phyloP scores from a whole-genome alignment of 495 filamentous ascomycete species.

The Wilcoxina mikolae region DNA sequence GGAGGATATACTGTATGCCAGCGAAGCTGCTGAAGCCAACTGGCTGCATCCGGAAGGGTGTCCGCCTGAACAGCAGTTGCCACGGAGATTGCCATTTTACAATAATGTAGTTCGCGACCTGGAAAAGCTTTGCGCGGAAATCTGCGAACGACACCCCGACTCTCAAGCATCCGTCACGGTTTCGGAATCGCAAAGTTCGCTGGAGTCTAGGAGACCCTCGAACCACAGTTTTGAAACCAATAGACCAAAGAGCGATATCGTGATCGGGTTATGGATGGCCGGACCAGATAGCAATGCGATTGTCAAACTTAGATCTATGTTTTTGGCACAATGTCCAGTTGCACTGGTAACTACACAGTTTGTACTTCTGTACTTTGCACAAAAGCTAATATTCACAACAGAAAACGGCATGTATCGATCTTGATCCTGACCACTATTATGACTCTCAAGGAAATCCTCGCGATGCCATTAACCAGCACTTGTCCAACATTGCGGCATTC shows the following conservation, averaged over 20 bases:
- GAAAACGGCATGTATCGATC: constrained; percentile 83
- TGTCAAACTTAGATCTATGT: not conserved
- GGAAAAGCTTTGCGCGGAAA: constrained; percentile 57
- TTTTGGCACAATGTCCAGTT: not conserved
- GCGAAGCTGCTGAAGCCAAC: constrained; percentile 59
- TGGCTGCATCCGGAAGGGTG: constrained; percentile 86
- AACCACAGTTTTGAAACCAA: not conserved
- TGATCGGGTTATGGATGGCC: not conserved
- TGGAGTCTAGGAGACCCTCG: not conserved
- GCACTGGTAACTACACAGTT: constrained; percentile 20
- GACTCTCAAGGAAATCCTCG: constrained; percentile 54
- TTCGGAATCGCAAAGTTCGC: constrained; percentile 44
- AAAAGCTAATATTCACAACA: constrained; percentile 31
- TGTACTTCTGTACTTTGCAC: not conserved
- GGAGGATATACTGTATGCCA: constrained; percentile 84
- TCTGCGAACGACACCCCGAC: constrained; percentile 43
- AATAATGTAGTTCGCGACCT: constrained; percentile 65
- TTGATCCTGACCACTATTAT: constrained; percentile 76
- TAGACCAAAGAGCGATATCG: constrained; percentile 4
- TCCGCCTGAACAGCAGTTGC: constrained; percentile 50
- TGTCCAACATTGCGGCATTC: constrained; percentile 66
- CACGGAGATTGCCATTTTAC: constrained; percentile 79
- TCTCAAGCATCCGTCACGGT: constrained; percentile 69
- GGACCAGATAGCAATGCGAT: not conserved
- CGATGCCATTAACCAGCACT: constrained; percentile 58